Percentiles rank a stretch among this genome's conserved stretches.
Evolutionary conservation across 495 filamentous ascomycete species (phyloP).

Genomic region (Parachaetomium inaequale): DNA sequence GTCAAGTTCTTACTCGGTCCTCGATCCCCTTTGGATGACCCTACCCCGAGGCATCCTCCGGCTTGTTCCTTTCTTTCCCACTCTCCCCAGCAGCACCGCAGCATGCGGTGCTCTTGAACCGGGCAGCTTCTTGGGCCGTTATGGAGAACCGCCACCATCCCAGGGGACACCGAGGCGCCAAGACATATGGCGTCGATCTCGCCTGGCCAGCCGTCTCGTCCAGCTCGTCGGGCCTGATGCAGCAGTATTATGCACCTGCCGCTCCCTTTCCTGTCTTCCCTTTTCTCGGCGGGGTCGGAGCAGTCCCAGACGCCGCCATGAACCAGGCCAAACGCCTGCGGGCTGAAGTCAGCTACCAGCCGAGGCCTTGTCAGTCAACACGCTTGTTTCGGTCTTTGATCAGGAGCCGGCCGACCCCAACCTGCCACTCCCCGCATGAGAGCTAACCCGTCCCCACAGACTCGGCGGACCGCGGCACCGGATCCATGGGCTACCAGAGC

Average conservation of each 20-base stretch:
- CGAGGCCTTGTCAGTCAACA: constrained; percentile 19
- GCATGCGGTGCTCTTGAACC: constrained; percentile 2
- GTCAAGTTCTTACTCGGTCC: constrained; percentile 5
- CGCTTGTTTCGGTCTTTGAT: neutral
- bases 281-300: neutral
- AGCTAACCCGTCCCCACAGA: constrained; percentile 37
- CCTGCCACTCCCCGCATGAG: neutral
- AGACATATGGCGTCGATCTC: constrained; percentile 21
- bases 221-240: constrained; percentile 7
- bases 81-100: neutral
- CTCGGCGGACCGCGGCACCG: constrained; percentile 44
- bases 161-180: constrained; percentile 15
- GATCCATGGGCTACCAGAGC: constrained; percentile 63
- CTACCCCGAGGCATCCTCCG: neutral
- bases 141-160: constrained; percentile 18
- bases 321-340: constrained; percentile 22
- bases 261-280: constrained; percentile 5
- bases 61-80: neutral
- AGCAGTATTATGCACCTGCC: constrained; percentile 9
- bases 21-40: neutral
- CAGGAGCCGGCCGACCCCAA: neutral
- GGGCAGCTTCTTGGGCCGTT: neutral
- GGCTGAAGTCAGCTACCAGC: constrained; percentile 26
- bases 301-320: constrained; percentile 20
- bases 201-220: constrained; percentile 10